Base-by-base conservation (phyloP, 805 yeast genomes). In the Candida insectorum region DNA sequence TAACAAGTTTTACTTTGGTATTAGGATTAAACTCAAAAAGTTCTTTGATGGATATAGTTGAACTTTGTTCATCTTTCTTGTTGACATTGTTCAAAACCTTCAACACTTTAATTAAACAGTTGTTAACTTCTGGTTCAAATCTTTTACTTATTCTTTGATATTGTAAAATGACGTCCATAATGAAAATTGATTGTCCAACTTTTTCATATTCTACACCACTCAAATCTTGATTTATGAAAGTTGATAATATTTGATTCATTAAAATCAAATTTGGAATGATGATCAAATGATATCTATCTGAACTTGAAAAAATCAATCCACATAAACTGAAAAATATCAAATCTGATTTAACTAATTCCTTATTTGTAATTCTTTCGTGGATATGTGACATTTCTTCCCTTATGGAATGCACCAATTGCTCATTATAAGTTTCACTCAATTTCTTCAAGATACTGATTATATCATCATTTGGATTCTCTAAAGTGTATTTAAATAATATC, bases 251-350 rank as follows among this genome's bases (percentile, higher is more conserved):
- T 56, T 86, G 91, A 30, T 81, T 75, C 66, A 87, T 77, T 24
- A 86, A 60, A 21, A 93, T 73, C 19, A 77, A 63, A 2, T 91
- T 73, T 3, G 97, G 96, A 0, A 96, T 89, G 4, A 81, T 89
- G 8, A 93, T 83, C 39, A 88, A 69, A 65, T 93, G 98, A 60
- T 85, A 91, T 53, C 87, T 89, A 65, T 93, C 99, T 0, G 98
- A 93, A 1, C 97, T 87, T 0, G 98, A 89, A 52, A 84, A 93
- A 4, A 88, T 54, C 34, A 72, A 66, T 5, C 97, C 97, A 37
- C 89, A 69, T 4, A 87, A 48, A 0, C 79, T 68, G 49, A 81
- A 85, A 39, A 83, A 75, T 5, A 85, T 58, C 38, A 87, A 58
- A 51, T 88, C 95, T n/a, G 36, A 24, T 35, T 28, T 35, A 5